Percentiles rank a stretch among this genome's conserved stretches.
Evolutionary conservation across 2,329 filamentous ascomycete genomes (phyloP).

Genomic region (Rosellinia necatrix): DNA sequence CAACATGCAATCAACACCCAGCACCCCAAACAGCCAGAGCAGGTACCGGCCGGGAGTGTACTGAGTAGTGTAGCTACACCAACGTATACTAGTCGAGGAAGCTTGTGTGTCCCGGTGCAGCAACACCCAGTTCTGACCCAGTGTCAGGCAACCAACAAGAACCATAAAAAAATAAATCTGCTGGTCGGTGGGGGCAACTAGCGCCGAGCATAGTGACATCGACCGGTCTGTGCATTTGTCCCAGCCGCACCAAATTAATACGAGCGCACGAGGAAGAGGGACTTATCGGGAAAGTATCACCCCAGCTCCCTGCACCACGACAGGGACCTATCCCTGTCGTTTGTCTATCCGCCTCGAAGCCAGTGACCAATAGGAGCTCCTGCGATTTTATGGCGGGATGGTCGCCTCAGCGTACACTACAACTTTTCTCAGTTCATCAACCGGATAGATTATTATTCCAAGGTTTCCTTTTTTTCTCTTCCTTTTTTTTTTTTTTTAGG

Average conservation of each 20-base stretch:
- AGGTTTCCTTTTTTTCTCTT: too few species aligned
- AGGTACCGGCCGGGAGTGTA: too few species aligned
- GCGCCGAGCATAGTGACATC: slow-evolving; percentile 17
- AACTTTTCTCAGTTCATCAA: slow-evolving; percentile 14
- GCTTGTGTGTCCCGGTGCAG: slow-evolving; percentile 17
- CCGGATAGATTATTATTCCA: slow-evolving; percentile 1
- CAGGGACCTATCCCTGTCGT: slow-evolving; percentile 15
- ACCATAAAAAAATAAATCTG: slow-evolving; percentile 19
- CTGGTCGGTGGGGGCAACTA: slow-evolving; percentile 21
- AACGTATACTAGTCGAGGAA: slow-evolving; percentile 4
- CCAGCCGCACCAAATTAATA: slow-evolving; percentile 5
- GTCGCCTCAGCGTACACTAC: slow-evolving; percentile 5
- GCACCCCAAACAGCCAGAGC: slow-evolving; percentile 2
- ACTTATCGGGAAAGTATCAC: slow-evolving; percentile 15
- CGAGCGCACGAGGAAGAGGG: background rate
- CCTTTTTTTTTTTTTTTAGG: slow-evolving; percentile 18
- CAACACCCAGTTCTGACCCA: slow-evolving; percentile 6
- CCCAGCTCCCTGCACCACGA: background rate
- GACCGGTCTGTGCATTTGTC: slow-evolving; percentile 1
- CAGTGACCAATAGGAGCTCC: slow-evolving; percentile 21
- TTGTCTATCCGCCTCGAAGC: slow-evolving; percentile 13
- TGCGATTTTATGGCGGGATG: slow-evolving; percentile 9
- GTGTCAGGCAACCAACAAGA: slow-evolving; percentile 15
- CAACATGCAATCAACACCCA: background rate
- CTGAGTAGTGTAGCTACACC: too few species aligned